These are phyloP conservation scores for Penicillium concentricum DNA, from an alignment of 2,329 filamentous ascomycete species.

Conservation along the genomic window DNA sequence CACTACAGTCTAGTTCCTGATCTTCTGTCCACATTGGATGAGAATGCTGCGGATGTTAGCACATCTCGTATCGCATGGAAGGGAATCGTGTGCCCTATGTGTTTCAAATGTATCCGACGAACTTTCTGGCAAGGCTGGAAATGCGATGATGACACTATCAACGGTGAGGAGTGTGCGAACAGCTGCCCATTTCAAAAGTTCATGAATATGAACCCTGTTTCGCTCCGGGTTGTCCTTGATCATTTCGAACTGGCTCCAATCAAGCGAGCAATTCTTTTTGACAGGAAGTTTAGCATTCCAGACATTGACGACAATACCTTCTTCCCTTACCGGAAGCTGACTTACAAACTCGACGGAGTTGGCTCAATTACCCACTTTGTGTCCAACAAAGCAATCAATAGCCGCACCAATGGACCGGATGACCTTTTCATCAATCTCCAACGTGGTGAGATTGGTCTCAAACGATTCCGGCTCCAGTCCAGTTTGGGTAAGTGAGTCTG, in stretches of 20 bases:
- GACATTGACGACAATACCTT: slow-evolving; percentile 31
- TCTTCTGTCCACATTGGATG: slow-evolving; percentile 39
- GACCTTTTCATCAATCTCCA: slow-evolving; percentile 58
- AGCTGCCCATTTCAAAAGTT: slow-evolving; percentile 51
- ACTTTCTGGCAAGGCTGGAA: slow-evolving; percentile 62
- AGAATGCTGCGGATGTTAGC: slow-evolving; percentile 41
- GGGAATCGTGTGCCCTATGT: slow-evolving; percentile 66
- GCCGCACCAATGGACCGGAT: slow-evolving; percentile 57
- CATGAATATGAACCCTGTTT: slow-evolving; percentile 22
- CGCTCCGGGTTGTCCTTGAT: slow-evolving; percentile 35
- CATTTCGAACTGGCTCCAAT: slow-evolving; percentile 31
- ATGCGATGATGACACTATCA: slow-evolving; percentile 43
- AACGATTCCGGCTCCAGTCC: slow-evolving; percentile 39
- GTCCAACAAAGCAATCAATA: slow-evolving; percentile 54
- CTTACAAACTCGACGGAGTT: slow-evolving; percentile 30
- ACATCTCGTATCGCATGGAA: slow-evolving; percentile 55
- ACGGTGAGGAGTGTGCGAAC: slow-evolving; percentile 31
- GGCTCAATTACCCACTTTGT: slow-evolving; percentile 58
- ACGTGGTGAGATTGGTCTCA: slow-evolving; percentile 46
- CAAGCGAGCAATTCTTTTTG: slow-evolving; percentile 26
- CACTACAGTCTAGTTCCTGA: slow-evolving; percentile 43
- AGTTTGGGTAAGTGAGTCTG: slow-evolving; percentile 31
- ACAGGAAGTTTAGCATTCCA: slow-evolving; percentile 28
- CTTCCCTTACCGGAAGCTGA: slow-evolving; percentile 34
- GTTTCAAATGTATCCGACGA: slow-evolving; percentile 61